Conservation (phyloP, 805 yeast genomes). For the Metschnikowia drakensbergensis region DNA sequence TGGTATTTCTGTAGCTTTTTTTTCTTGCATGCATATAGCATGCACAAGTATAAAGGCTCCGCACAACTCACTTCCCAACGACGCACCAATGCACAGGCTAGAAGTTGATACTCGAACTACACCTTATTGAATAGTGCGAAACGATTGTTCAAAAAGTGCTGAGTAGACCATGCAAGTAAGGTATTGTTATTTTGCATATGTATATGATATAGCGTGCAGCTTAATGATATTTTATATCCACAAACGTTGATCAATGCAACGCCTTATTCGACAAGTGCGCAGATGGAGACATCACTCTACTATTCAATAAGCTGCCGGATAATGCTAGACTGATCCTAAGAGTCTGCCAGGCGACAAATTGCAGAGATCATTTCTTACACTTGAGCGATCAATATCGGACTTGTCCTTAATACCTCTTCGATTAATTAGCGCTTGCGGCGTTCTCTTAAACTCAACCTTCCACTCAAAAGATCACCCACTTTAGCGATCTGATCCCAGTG, state of each 20-base stretch:
- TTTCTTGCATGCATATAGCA: slow-evolving; percentile 3
- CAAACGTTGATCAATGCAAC: no score
- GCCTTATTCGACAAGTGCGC: no score
- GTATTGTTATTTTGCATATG: background rate
- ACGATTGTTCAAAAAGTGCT: no score
- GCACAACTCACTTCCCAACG: slow-evolving; percentile 1
- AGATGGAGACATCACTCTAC: no score
- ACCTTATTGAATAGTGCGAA: background rate
- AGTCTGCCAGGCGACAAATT: background rate
- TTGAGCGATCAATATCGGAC: background rate
- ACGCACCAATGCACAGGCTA: background rate
- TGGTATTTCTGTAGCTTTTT: slow-evolving; percentile 1
- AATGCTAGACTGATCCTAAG: background rate
- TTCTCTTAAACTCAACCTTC: slow-evolving; percentile 48
- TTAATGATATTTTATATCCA: background rate
- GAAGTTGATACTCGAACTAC: background rate
- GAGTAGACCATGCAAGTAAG: background rate
- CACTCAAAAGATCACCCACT: slow-evolving; percentile 68
- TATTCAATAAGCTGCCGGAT: background rate
- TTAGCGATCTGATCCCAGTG: slow-evolving; percentile 65
- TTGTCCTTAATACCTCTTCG: background rate
- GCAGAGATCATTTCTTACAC: background rate
- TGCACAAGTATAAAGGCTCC: background rate
- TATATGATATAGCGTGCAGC: background rate
- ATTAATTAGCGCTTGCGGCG: slow-evolving; percentile 11